Evolutionary conservation across 164 flowering plant species (phyloP).

Genomic region (Protea cynaroides): DNA sequence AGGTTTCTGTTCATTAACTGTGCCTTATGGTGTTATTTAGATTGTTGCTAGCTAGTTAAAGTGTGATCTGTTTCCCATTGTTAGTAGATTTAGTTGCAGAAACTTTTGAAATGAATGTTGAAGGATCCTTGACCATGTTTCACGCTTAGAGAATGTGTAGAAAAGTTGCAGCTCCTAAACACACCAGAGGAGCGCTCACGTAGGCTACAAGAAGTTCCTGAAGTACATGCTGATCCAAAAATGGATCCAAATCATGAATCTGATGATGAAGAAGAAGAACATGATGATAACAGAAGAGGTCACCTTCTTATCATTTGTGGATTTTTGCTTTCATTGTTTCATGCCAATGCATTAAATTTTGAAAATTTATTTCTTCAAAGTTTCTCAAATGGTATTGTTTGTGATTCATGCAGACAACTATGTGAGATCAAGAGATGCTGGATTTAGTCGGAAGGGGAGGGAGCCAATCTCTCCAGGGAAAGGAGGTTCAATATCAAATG

Average conservation of each 20-base stretch:
- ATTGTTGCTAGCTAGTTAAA: too few relatives aligned
- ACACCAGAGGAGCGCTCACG: constrained; percentile 83
- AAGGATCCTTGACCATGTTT: constrained; percentile 55
- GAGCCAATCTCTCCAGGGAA: constrained; percentile 58
- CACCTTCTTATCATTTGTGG: neutral
- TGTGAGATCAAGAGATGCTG: constrained; percentile 36
- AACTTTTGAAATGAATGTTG: neutral
- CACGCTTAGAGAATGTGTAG: constrained; percentile 95
- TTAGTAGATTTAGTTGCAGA: neutral
- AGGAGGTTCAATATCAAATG: constrained; percentile 36
- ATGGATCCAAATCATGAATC: constrained; percentile 93
- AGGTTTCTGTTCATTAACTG: too few relatives aligned
- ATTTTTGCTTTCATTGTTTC: constrained; percentile 2
- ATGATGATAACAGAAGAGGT: constrained; percentile 61
- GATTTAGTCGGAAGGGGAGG: constrained; percentile 45
- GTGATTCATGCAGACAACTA: constrained; percentile 39
- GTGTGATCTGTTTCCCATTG: neutral
- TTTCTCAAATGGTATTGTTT: constrained; percentile 30
- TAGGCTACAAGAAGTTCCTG: constrained; percentile 76
- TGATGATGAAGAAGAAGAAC: constrained; percentile 67
- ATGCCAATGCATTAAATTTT: neutral
- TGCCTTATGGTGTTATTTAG: too few relatives aligned
- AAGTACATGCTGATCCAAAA: constrained; percentile 79
- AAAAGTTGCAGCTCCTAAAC: constrained; percentile 77
- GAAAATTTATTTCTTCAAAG: neutral